Evolutionary conservation across 2,329 filamentous ascomycete genomes (phyloP), one percentile per base, ranked within the genome.

Genomic region (Pseudodiploospora longispora): DNA sequence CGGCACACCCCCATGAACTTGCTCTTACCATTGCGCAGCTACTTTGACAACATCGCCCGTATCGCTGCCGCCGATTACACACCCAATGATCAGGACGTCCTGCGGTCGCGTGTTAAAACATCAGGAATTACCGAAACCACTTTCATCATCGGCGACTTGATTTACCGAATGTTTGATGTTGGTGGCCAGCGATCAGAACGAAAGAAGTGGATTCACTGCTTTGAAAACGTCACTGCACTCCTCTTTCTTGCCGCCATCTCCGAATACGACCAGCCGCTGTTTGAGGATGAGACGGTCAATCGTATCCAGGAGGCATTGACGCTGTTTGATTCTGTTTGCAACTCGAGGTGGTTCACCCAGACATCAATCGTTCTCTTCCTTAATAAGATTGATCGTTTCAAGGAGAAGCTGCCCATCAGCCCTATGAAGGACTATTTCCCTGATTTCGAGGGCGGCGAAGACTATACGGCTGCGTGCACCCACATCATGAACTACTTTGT

Each of bases 141-240:
- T 30, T 95, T 96, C 70, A 93, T 93, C 64, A 95, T 95, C 54
- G 89, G 88, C 54, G 87, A 95, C 59, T 74, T 96, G 52, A 95
- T 89, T 46, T 96, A 95, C 73, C 82, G 89, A 55, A 95, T 96
- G 90, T 95, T 95, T 69, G 90, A 96, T 59, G 90, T 96, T 37
- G 90, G 90, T 76, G 91, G 90, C 53, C 90, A 95, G 69, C 81
- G 90, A 64, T 95, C 88, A 6, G 90, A 96, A 70, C 83, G 90
- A 64, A 96, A 96, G 85, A 96, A 96, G 80, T 96, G 90, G 90
- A 96, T 96, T 58, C 90, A 96, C 73, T 95, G 90, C 72, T 96
- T 96, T 68, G 90, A 96, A 73, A 95, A 96, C 59, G 90, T 96
- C 59, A 95, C 89, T 6, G 95, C 90, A 8, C 95, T 96, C 56